Percentiles rank a stretch among this genome's conserved stretches.
Evolutionary conservation across 495 filamentous ascomycete species (phyloP).

Genomic region (Margaritispora aquatica): DNA sequence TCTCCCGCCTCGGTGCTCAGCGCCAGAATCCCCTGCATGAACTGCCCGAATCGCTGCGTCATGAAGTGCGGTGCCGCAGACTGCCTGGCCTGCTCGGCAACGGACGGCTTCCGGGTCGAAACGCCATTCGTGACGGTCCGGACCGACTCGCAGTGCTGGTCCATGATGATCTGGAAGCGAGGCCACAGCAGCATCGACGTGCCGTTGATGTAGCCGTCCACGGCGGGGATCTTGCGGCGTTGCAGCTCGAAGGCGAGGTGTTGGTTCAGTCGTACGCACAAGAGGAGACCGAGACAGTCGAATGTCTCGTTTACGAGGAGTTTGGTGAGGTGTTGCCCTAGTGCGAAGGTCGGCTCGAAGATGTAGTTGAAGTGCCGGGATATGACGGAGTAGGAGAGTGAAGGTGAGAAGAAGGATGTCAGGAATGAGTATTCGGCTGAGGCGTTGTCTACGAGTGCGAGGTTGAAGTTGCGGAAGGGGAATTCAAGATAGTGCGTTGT

Average conservation of each 20-base stretch:
- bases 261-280: conserved; percentile 92
- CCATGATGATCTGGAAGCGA: conserved; percentile 88
- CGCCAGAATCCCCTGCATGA: conserved; percentile 75
- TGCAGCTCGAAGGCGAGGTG: conserved; percentile 90
- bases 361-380: conserved; percentile 67
- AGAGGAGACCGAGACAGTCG: conserved; percentile 78
- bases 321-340: conserved; percentile 73
- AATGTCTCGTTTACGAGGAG: conserved; percentile 66
- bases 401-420: conserved; percentile 74
- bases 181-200: conserved; percentile 97
- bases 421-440: conserved; percentile 95
- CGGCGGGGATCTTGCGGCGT: conserved; percentile 78
- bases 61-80: conserved; percentile 86
- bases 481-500: conserved; percentile 79
- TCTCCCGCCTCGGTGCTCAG: conserved; percentile 84
- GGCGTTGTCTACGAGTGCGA: conserved; percentile 87
- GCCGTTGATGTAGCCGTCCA: conserved; percentile 88
- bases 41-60: conserved; percentile 87
- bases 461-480: conserved; percentile 89
- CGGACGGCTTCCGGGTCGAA: conserved; percentile 37
- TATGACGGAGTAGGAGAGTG: conserved; percentile 49
- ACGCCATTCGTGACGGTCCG: conserved; percentile 48
- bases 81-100: conserved; percentile 53
- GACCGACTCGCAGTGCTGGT: conserved; percentile 83
- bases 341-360: conserved; percentile 75